Evolutionary conservation across 129 eudicot species (phyloP), one percentile per base, ranked within the genome.

Genomic region (Lonicera japonica): DNA sequence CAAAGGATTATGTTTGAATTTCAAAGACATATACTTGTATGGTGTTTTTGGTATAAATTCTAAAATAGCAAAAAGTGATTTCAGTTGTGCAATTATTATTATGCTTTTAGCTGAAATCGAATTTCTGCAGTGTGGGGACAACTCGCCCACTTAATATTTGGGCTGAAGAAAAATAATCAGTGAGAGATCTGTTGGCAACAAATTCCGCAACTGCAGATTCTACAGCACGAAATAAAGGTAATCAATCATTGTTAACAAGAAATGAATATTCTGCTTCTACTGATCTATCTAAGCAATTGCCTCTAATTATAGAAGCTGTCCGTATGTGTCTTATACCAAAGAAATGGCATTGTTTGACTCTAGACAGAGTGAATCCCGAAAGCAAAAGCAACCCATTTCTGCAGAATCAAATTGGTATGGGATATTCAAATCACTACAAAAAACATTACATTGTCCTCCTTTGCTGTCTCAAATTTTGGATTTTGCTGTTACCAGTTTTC

Each of bases 391-490:
- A 17, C 80, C 56, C 46, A 23, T 68, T 73, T 61, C 59, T 24
- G 64, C 43, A 52, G 86, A 86, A 66, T 72, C 90, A 24, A 80
- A 56, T 48, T 7, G 79, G 89, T 86, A 64, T 21, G 58, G 12
- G 39, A 54, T 22, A 8, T 57, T 8, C 4, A 0, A 56, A 74
- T 11, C 21, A 48, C 50, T 17, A 15, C 17, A 9, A n/a, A 25
- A 15, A 18, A 10, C 50, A 43, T 14, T 15, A 63, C 25, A 38
- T 63, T 61, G 40, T 54, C 41, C 64, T 62, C 53, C 68, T 29
- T 36, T 21, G 38, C 64, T 21, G 60, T 21, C 57, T 65, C 20
- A 34, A 48, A 38, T 54, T 41, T 59, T 21, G 56, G 16, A 41
- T 18, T 36, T 29, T 60, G 23, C 54, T 73, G 48, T 54, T 24